A percentile compares a stretch with the other conserved stretches of the same genome.
phyloP scores from a whole-genome alignment of 805 yeast genomes.

The Diddensiella transvaalensis region DNA sequence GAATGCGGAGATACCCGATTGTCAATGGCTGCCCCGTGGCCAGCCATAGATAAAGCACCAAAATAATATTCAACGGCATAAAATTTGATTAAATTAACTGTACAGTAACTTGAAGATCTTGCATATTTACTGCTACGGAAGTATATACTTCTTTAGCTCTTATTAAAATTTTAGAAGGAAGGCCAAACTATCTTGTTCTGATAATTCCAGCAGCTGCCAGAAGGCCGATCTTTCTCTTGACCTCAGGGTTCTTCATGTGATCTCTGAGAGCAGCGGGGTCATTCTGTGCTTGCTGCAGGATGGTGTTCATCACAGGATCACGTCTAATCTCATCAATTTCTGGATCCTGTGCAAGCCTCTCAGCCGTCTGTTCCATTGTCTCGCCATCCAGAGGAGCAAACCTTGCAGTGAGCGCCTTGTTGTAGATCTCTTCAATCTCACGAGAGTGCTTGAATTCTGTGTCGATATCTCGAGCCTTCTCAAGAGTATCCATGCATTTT shows the following conservation, averaged over 20 bases:
- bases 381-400: conserved; percentile 79
- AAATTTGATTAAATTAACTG: neutral
- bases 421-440: conserved; percentile 80
- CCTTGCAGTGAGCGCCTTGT: conserved; percentile 74
- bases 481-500: conserved; percentile 75
- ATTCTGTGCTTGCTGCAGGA: conserved; percentile 86
- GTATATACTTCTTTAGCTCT: too few relatives aligned
- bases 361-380: conserved; percentile 91
- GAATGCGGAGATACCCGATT: too few relatives aligned
- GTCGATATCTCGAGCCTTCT: conserved; percentile 74
- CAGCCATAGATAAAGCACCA: too few relatives aligned
- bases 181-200: conserved; percentile 66
- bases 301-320: conserved; percentile 95
- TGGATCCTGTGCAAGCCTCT: conserved; percentile 88
- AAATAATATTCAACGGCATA: too few relatives aligned
- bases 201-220: conserved; percentile 96
- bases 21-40: neutral
- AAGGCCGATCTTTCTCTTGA: conserved; percentile 79
- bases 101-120: neutral
- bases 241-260: conserved; percentile 96
- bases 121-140: too few relatives aligned
- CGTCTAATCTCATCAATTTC: conserved; percentile 84
- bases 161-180: too few relatives aligned
- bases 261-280: conserved; percentile 97
- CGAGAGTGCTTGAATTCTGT: conserved; percentile 51